phyloP scores from a whole-genome alignment of 225 moss, liverwort and hornwort species.

The Marchantia paleacea region DNA sequence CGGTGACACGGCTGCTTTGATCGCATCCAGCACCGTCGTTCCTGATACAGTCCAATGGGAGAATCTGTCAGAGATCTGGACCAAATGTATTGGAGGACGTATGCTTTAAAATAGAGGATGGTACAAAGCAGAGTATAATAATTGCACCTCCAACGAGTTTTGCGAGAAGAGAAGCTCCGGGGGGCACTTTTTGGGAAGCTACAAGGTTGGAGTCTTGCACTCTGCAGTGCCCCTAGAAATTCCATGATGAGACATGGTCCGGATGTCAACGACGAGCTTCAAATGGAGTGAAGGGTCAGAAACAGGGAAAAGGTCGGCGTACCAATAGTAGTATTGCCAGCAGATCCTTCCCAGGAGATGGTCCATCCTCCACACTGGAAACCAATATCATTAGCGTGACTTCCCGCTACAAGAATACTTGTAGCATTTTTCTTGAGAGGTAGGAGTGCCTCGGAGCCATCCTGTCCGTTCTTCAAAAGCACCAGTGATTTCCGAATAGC shows the following conservation, averaged over 20 bases:
- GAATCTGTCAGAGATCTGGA: too few species aligned
- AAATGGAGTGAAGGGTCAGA: too few species aligned
- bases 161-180: too few species aligned
- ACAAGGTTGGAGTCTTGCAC: too few species aligned
- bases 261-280: too few species aligned
- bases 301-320: background rate
- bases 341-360: background rate
- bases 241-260: too few species aligned
- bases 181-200: too few species aligned
- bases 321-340: background rate
- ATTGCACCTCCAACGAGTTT: too few species aligned
- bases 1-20: slow-evolving; percentile 5
- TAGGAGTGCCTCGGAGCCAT: background rate
- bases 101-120: too few species aligned
- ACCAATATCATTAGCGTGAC: background rate
- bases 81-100: too few species aligned
- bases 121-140: too few species aligned
- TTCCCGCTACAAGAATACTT: background rate
- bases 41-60: slow-evolving; percentile 18
- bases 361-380: background rate
- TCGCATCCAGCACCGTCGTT: slow-evolving; percentile 15
- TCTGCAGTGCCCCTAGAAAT: too few species aligned
- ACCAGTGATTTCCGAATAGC: background rate
- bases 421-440: background rate
- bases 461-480: background rate